These are phyloP conservation scores for Gossypium sturtianum DNA, from an alignment of 345 rosid genomes.

Conservation along the genomic window DNA sequence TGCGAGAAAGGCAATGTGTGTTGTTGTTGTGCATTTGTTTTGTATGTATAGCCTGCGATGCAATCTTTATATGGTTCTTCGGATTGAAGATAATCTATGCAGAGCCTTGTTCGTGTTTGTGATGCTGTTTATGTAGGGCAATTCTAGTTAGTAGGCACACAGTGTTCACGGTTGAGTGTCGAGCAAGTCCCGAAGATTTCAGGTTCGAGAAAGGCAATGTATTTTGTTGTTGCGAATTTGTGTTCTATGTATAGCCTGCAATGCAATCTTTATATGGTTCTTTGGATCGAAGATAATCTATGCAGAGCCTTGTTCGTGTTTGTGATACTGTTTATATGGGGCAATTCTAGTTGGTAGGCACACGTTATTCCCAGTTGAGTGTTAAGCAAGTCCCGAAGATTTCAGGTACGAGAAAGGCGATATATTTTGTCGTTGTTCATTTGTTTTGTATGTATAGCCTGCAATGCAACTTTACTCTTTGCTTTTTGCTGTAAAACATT, in stretches of 20 bases:
- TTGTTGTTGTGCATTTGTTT: too few relatives aligned
- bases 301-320: neutral
- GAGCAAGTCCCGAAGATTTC: neutral
- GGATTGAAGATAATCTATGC: neutral
- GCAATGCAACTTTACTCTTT: too few relatives aligned
- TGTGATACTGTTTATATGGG: neutral
- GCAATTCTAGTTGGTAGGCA: neutral
- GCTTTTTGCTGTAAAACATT: too few relatives aligned
- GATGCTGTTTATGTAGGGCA: neutral
- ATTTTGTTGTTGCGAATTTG: too few relatives aligned
- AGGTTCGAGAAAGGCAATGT: neutral
- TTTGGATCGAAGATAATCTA: neutral
- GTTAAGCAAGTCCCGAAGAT: neutral
- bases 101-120: neutral
- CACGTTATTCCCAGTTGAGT: neutral
- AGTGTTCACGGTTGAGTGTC: neutral
- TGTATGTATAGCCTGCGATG: neutral
- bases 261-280: neutral
- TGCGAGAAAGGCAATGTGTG: neutral
- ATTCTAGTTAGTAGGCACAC: neutral
- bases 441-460: too few relatives aligned
- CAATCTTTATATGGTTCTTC: neutral
- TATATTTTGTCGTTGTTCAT: too few relatives aligned
- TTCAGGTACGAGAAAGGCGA: neutral
- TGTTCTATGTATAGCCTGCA: neutral